Evolutionary conservation across 495 filamentous ascomycete species (phyloP).

Genomic region (Hyphodiscus hymeniophilus): DNA sequence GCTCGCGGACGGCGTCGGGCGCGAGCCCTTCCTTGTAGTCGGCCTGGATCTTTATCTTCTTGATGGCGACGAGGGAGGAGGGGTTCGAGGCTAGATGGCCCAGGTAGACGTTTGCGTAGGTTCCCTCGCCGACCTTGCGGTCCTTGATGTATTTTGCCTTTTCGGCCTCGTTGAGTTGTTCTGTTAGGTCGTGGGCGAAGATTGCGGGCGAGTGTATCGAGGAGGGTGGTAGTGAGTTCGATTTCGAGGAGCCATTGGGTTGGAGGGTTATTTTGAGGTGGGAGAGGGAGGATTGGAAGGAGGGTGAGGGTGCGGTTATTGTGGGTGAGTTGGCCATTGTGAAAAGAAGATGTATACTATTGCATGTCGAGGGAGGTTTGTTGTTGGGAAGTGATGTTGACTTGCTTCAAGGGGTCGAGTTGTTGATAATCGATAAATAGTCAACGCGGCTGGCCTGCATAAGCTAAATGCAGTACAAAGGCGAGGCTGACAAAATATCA

Average conservation of each 20-base stretch:
- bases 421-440: too few relatives aligned
- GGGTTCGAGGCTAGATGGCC: constrained; percentile 67
- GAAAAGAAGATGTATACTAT: background rate
- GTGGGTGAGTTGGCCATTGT: constrained; percentile 22
- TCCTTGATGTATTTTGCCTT: constrained; percentile 85
- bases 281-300: constrained; percentile 6
- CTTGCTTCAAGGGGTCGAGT: too few relatives aligned
- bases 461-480: too few relatives aligned
- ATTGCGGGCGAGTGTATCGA: too few relatives aligned
- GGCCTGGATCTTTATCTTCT: constrained; percentile 92
- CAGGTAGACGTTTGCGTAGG: constrained; percentile 91
- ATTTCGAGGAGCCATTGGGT: constrained; percentile 3
- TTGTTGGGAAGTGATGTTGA: too few relatives aligned
- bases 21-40: constrained; percentile 78
- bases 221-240: constrained; percentile 2
- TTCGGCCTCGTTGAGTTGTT: constrained; percentile 83
- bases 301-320: constrained; percentile 11
- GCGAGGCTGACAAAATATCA: too few relatives aligned
- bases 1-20: constrained; percentile 90
- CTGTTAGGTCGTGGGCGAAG: constrained; percentile 45
- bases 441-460: too few relatives aligned
- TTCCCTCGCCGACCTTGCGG: constrained; percentile 83
- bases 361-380: background rate
- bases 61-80: constrained; percentile 75
- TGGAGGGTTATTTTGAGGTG: constrained; percentile 11